These are phyloP conservation scores for Dianthus caryophyllus DNA, from an alignment of 148 eudicot genomes.

Conservation along the genomic window DNA sequence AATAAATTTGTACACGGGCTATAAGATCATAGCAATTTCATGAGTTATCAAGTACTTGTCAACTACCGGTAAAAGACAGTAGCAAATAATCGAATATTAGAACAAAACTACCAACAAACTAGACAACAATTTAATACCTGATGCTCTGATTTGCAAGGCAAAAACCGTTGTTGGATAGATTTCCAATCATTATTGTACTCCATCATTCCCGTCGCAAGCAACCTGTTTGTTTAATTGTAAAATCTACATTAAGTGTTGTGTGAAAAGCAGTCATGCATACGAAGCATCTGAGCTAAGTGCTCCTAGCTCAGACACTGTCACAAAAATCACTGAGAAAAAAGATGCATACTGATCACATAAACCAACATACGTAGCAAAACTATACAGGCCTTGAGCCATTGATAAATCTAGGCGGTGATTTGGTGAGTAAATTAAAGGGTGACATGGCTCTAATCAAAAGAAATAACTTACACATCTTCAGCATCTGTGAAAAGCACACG, in stretches of 20 bases:
- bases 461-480: constrained; percentile 80
- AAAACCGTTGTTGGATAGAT: constrained; percentile 77
- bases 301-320: background rate
- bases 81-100: background rate
- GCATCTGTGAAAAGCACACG: constrained; percentile 90
- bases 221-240: constrained; percentile 38
- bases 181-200: constrained; percentile 92
- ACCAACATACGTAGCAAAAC: constrained; percentile 2
- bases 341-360: background rate
- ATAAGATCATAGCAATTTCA: background rate
- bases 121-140: constrained; percentile 50
- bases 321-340: background rate
- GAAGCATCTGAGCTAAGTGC: background rate
- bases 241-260: background rate
- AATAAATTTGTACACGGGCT: background rate
- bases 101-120: background rate
- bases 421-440: background rate
- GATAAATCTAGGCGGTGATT: background rate
- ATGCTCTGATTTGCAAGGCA: constrained; percentile 92
- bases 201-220: constrained; percentile 71
- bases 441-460: constrained; percentile 1
- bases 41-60: background rate
- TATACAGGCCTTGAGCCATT: background rate
- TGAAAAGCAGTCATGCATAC: background rate
- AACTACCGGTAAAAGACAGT: background rate